Evolutionary conservation across 495 filamentous ascomycete genomes (phyloP).

Genomic region (Tuber magnatum): DNA sequence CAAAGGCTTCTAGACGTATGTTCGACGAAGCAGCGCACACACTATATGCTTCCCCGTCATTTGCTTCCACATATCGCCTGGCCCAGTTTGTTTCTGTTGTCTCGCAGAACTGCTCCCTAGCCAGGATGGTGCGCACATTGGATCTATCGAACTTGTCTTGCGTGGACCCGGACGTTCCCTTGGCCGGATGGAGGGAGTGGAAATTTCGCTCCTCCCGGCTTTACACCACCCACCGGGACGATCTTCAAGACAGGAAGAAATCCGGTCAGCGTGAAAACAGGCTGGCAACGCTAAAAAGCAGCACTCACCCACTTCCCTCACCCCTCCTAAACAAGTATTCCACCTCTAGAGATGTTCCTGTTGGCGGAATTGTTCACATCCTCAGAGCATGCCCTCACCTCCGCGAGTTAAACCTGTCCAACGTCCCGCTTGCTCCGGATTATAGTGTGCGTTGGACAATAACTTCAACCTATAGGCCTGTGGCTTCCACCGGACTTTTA

Average conservation of each 20-base stretch:
- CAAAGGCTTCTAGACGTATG: constrained; percentile 35
- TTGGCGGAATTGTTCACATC: constrained; percentile 38
- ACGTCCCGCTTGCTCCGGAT: constrained; percentile 39
- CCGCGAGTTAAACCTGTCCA: constrained; percentile 35
- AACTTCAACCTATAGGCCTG: constrained; percentile 24
- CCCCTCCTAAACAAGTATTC: constrained; percentile 38
- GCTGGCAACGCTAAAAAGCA: not conserved
- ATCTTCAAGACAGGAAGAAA: constrained; percentile 15
- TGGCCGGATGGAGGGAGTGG: constrained; percentile 43
- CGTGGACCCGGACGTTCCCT: constrained; percentile 12
- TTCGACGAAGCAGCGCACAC: constrained; percentile 34
- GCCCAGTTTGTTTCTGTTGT: constrained; percentile 44
- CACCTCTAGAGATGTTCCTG: constrained; percentile 37
- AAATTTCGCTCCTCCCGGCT: constrained; percentile 37
- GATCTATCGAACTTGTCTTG: constrained; percentile 34
- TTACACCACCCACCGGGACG: constrained; percentile 34
- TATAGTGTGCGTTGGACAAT: constrained; percentile 33
- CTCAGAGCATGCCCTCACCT: constrained; percentile 36
- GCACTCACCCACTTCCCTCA: constrained; percentile 32
- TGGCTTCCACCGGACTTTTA: constrained; percentile 28
- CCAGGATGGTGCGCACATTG: constrained; percentile 40
- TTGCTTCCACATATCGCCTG: constrained; percentile 43
- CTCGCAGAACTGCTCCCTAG: constrained; percentile 35
- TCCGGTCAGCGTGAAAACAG: constrained; percentile 9
- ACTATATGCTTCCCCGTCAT: constrained; percentile 39